Percentiles rank a stretch among this genome's conserved stretches.
phyloP scores from a whole-genome alignment of 495 filamentous ascomycete genomes.

The Penicillium coffeae region DNA sequence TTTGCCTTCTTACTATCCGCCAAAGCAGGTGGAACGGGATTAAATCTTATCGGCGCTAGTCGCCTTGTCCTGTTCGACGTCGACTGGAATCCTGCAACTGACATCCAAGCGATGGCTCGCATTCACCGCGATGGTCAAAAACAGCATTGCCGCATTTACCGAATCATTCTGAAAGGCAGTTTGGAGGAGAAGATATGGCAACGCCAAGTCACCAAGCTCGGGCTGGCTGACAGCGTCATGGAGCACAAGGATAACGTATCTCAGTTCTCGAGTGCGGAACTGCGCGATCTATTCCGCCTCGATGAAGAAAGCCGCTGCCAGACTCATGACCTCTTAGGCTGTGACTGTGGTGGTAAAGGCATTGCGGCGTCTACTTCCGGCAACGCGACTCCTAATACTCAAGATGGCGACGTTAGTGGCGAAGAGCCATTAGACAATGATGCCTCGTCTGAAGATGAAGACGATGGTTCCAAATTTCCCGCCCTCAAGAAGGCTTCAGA shows the following conservation, averaged over 20 bases:
- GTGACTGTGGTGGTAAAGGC: conserved; percentile 61
- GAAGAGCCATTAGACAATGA: conserved; percentile 24
- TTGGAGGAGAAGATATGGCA: conserved; percentile 85
- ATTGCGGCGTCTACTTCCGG: conserved; percentile 10
- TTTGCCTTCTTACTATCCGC: conserved; percentile 81
- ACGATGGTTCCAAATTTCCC: conserved; percentile 34
- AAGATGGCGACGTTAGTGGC: conserved; percentile 12
- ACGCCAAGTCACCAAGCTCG: conserved; percentile 72
- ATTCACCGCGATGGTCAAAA: conserved; percentile 80
- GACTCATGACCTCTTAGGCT: conserved; percentile 70
- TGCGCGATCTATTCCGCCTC: conserved; percentile 68
- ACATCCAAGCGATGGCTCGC: conserved; percentile 81
- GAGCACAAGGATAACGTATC: conserved; percentile 55
- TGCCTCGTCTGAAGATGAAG: conserved; percentile 24
- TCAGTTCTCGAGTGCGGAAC: conserved; percentile 64
- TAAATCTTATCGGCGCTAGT: conserved; percentile 76
- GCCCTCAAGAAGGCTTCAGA: conserved; percentile 54
- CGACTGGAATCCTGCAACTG: conserved; percentile 81
- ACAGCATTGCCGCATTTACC: conserved; percentile 66
- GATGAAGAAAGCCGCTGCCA: conserved; percentile 53
- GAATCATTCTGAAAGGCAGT: conserved; percentile 66
- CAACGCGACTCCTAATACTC: conserved; percentile 9
- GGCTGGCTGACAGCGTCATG: conserved; percentile 64
- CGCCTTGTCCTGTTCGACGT: conserved; percentile 75
- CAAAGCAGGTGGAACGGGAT: conserved; percentile 69